These are phyloP conservation scores for Zelopaecilomyces penicillatus DNA, from an alignment of 2,329 filamentous ascomycete species.

Conservation along the genomic window DNA sequence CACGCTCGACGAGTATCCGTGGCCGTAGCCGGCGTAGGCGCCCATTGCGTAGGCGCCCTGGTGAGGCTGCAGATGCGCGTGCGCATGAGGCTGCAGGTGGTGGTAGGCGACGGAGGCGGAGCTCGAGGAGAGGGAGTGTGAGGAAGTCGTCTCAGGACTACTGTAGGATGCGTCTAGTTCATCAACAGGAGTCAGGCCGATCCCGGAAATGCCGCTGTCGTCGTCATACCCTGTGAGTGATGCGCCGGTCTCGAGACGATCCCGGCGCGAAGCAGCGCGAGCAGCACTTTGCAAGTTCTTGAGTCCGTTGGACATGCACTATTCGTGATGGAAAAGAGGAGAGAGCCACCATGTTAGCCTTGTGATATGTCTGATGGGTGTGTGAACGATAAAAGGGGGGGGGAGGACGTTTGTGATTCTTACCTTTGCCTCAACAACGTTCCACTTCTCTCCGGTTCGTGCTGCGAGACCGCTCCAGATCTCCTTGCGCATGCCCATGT, in stretches of 20 bases:
- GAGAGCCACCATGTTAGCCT: constrained; percentile 8
- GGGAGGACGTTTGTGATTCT: constrained; percentile 8
- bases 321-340: not conserved
- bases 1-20: constrained; percentile 47
- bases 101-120: constrained; percentile 26
- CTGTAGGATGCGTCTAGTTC: constrained; percentile 50
- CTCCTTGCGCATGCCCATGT: constrained; percentile 70
- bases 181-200: constrained; percentile 50
- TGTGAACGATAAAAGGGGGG: not conserved
- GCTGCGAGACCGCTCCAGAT: constrained; percentile 72
- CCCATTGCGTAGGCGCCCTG: constrained; percentile 18
- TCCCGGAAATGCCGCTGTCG: constrained; percentile 62
- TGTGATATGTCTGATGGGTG: not conserved
- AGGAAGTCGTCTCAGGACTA: constrained; percentile 43
- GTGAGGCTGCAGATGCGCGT: constrained; percentile 6
- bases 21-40: constrained; percentile 16
- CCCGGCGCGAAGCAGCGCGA: constrained; percentile 57
- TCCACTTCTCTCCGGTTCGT: constrained; percentile 78
- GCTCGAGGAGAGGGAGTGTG: constrained; percentile 32
- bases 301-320: constrained; percentile 79
- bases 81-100: constrained; percentile 9
- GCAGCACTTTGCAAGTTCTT: constrained; percentile 69
- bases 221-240: constrained; percentile 48
- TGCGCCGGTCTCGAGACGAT: constrained; percentile 43
- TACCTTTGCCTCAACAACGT: constrained; percentile 56